Evolutionary conservation across 805 yeast species (phyloP), one percentile per base, ranked within the genome.

Genomic region (Barnettozyma sucrosica): DNA sequence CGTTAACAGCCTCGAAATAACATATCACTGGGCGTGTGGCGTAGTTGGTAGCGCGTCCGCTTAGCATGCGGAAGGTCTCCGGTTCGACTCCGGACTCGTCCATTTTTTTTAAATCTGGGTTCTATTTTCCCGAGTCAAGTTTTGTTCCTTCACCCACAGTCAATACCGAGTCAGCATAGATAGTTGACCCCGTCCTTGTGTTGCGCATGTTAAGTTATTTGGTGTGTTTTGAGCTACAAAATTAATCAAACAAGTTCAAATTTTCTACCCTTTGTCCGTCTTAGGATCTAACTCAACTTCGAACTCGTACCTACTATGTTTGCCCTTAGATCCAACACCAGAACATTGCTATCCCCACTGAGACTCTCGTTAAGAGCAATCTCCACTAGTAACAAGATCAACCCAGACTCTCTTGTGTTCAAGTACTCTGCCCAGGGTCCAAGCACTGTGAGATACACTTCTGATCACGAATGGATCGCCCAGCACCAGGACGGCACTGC

Each of bases 381-480:
- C 49, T 53, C 61, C 36, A 49, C 62, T 3, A 36, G 45, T 18
- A 53, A 58, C 45, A 56, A 48, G 48, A 53, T 60, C 45, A 58
- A 52, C 36, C 38, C 51, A 23, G 41, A 45, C 24, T 60, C 64
- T 7, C 25, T 54, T 4, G 58, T 60, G n/a, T 41, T 45, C 41
- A 51, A 55, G 40, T 55, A 58, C 50, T 56, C 61, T 7, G 10
- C 46, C 14, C 24, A 44, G 26, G 58, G 57, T 36, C 56, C 58
- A 38, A 19, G 50, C 36, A 47, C 66, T 14, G 75, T 82, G 51
- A 81, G 77, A 68, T 90, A 79, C 76, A 88, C 98, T 10, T 68
- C 74, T 45, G 96, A 93, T 63, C 99, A 92, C 72, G 99, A 92
- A 71, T 92, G 97, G 97, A 68, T 93, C 48, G 90, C 96, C 4